phyloP scores from a whole-genome alignment of 306 rosid species.

The Lathyrus sativus region DNA sequence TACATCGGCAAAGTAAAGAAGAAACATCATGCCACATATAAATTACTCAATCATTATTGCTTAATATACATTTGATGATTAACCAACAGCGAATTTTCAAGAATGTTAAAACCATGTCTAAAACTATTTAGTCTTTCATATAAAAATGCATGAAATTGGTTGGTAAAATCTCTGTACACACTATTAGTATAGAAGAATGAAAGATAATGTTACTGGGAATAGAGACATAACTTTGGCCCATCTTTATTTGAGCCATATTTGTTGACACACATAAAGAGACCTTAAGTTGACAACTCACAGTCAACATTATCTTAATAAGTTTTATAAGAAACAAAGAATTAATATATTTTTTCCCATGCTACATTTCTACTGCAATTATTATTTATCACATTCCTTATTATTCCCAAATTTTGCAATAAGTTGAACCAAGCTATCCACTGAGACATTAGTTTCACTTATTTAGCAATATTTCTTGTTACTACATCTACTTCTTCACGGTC shows the following conservation, averaged over 20 bases:
- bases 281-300: conserved; percentile 9
- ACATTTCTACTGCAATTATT: neutral
- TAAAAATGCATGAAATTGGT: conserved; percentile 19
- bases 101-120: no score
- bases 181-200: neutral
- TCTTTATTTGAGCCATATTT: neutral
- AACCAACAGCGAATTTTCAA: no score
- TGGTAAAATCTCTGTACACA: conserved; percentile 24
- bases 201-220: conserved; percentile 6
- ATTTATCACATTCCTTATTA: neutral
- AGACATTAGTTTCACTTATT: conserved; percentile 3
- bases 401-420: conserved; percentile 1
- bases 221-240: conserved; percentile 21
- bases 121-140: neutral
- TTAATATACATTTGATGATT: no score
- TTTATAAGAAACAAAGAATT: conserved; percentile 4
- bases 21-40: no score
- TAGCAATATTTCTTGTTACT: conserved; percentile 9
- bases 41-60: no score
- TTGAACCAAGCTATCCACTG: neutral
- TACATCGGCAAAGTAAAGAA: no score
- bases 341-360: neutral
- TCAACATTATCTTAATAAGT: neutral
- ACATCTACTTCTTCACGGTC: conserved; percentile 2
- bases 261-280: conserved; percentile 9